These are phyloP conservation scores for Saccharomycopsis capsularis DNA, from an alignment of 805 yeast genomes.

Conservation along the genomic window DNA sequence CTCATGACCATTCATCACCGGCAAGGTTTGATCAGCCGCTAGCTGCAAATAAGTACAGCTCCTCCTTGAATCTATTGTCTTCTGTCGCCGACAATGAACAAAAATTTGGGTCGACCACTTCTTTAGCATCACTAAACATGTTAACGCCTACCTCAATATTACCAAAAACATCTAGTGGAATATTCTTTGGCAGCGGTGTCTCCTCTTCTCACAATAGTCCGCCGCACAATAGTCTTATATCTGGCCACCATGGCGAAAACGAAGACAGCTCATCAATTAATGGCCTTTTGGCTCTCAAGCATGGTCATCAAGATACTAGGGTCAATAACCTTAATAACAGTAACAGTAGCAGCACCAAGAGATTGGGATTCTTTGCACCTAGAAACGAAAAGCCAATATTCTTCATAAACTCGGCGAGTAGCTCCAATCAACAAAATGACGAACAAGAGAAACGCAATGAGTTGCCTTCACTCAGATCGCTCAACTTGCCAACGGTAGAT, in stretches of 20 bases:
- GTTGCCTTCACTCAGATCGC: constrained; percentile 25
- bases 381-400: constrained; percentile 5
- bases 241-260: neutral
- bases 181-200: constrained; percentile 18
- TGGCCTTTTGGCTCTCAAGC: constrained; percentile 19
- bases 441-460: neutral
- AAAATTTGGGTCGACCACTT: constrained; percentile 7
- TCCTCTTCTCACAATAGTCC: neutral
- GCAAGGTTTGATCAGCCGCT: neutral
- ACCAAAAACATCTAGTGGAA: constrained; percentile 19
- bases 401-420: constrained; percentile 2
- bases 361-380: no score
- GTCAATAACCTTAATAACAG: neutral
- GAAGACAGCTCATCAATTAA: constrained; percentile 12
- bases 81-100: constrained; percentile 6
- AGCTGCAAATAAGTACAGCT: neutral
- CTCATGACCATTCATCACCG: neutral
- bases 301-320: constrained; percentile 11
- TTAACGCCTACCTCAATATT: neutral
- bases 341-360: neutral
- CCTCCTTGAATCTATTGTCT: constrained; percentile 10
- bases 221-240: neutral
- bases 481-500: constrained; percentile 21
- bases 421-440: neutral
- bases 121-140: constrained; percentile 7